Conservation (phyloP, 139 green algal genomes). For the Zygnema cylindricum region DNA sequence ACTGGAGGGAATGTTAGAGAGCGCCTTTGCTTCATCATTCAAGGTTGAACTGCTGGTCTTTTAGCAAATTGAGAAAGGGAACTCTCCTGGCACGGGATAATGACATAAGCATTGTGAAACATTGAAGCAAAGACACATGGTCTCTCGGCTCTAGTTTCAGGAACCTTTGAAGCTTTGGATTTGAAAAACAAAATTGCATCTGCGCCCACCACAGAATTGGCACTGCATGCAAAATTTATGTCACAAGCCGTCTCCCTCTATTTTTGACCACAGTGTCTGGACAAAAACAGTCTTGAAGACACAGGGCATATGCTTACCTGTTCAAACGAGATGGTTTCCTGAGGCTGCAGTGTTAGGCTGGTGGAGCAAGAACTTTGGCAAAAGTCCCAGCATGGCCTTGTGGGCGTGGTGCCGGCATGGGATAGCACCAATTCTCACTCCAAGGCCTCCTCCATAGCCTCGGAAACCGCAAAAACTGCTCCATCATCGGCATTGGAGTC, state of each 20-base stretch:
- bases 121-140: too few relatives aligned
- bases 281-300: neutral
- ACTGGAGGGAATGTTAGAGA: neutral
- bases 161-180: neutral
- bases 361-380: conserved; percentile 59
- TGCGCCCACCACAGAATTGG: neutral
- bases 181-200: neutral
- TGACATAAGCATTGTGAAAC: too few relatives aligned
- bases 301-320: neutral
- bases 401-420: conserved; percentile 40
- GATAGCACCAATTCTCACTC: conserved; percentile 15
- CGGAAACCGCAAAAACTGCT: too few relatives aligned
- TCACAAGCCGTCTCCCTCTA: neutral
- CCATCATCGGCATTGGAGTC: too few relatives aligned
- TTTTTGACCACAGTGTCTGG: neutral
- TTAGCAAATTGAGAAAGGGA: neutral
- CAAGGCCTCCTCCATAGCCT: too few relatives aligned
- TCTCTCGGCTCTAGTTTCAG: too few relatives aligned
- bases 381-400: conserved; percentile 30
- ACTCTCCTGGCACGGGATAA: too few relatives aligned
- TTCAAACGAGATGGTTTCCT: neutral
- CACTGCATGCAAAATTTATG: neutral
- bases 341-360: conserved; percentile 43
- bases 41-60: neutral
- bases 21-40: neutral